Evolutionary conservation across 352 stramenopile species (phyloP).

Genomic region (Globisporangium paddicum): DNA sequence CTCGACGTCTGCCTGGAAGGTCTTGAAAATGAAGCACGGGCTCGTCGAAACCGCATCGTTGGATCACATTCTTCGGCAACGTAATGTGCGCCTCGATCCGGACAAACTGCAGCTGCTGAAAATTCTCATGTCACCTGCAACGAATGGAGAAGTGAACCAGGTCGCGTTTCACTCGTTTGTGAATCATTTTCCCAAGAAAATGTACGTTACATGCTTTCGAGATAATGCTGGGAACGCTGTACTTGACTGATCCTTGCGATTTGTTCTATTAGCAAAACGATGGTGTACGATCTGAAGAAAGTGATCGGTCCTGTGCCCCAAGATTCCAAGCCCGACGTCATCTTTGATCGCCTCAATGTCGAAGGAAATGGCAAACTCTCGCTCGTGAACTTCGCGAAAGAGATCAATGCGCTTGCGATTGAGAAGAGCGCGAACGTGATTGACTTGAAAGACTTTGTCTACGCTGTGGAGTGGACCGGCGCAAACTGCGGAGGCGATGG

Average conservation of each 20-base stretch:
- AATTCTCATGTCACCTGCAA: slow-evolving; percentile 54
- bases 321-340: slow-evolving; percentile 31
- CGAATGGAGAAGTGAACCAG: slow-evolving; percentile 62
- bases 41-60: slow-evolving; percentile 46
- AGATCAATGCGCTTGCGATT: slow-evolving; percentile 47
- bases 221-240: neutral
- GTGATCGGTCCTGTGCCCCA: slow-evolving; percentile 39
- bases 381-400: slow-evolving; percentile 47
- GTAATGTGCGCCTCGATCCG: slow-evolving; percentile 40
- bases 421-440: slow-evolving; percentile 48
- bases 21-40: slow-evolving; percentile 54
- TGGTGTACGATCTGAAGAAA: slow-evolving; percentile 73
- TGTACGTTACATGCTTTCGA: slow-evolving; percentile 28
- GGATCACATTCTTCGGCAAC: slow-evolving; percentile 60
- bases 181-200: slow-evolving; percentile 78
- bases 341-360: slow-evolving; percentile 71
- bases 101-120: slow-evolving; percentile 53
- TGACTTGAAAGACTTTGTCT: slow-evolving; percentile 71
- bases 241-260: neutral
- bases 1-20: slow-evolving; percentile 62
- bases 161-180: slow-evolving; percentile 68
- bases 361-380: slow-evolving; percentile 69
- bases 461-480: slow-evolving; percentile 68
- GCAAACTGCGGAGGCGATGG: slow-evolving; percentile 68
- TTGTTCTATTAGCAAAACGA: slow-evolving; percentile 31